phyloP scores from a whole-genome alignment of 2,329 filamentous ascomycete species.

The Xylaria arbuscula region DNA sequence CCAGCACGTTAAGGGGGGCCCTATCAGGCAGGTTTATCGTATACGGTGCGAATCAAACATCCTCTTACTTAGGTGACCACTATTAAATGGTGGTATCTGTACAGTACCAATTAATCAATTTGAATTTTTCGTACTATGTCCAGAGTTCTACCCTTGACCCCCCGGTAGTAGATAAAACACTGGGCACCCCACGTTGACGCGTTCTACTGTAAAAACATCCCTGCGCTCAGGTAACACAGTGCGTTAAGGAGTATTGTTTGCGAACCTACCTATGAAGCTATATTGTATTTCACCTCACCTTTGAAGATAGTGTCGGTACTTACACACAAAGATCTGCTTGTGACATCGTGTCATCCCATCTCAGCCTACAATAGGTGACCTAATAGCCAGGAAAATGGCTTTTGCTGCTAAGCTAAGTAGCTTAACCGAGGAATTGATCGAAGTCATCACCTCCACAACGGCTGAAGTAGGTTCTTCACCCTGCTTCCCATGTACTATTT shows the following conservation, averaged over 20 bases:
- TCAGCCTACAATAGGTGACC: not conserved
- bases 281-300: constrained; percentile 2
- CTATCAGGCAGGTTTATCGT: not conserved
- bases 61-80: not conserved
- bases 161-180: constrained; percentile 4
- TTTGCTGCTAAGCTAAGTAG: constrained; percentile 72
- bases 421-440: constrained; percentile 77
- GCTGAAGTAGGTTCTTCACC: constrained; percentile 58
- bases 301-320: not conserved
- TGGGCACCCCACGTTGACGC: constrained; percentile 20
- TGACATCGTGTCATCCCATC: constrained; percentile 6
- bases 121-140: too few relatives aligned
- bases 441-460: constrained; percentile 67
- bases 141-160: too few relatives aligned
- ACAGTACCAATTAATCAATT: too few relatives aligned
- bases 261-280: not conserved
- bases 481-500: not conserved
- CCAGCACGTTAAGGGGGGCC: not conserved
- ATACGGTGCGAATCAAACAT: constrained; percentile 1
- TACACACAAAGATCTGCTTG: not conserved
- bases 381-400: constrained; percentile 65
- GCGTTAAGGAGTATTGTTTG: not conserved
- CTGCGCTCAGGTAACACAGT: constrained; percentile 9
- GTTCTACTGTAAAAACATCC: not conserved
- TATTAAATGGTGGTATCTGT: not conserved